Percentiles rank a stretch among this genome's conserved stretches.
These are phyloP conservation scores for Lasiodiplodia gonubiensis DNA, from an alignment of 2,329 filamentous ascomycete genomes.

Conservation along the genomic window DNA sequence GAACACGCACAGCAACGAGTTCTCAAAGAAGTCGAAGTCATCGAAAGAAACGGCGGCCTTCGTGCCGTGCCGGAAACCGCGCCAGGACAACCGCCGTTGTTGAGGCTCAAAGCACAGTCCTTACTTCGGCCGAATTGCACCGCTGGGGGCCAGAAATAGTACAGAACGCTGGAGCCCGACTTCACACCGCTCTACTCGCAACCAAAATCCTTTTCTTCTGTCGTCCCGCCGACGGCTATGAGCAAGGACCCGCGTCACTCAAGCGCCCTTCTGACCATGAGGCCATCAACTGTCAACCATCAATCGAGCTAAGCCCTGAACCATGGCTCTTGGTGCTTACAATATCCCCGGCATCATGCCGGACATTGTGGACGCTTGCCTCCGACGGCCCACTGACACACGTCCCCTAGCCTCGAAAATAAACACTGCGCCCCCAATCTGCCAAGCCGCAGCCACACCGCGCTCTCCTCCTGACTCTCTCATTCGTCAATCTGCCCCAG, in stretches of 20 bases:
- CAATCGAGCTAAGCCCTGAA: background rate
- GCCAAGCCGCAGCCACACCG: slow-evolving; percentile 7
- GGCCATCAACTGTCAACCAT: background rate
- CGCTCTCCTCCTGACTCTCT: background rate
- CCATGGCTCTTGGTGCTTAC: background rate
- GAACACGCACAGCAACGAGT: background rate
- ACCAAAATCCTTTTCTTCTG: background rate
- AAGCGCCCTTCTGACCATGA: background rate
- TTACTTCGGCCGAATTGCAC: background rate
- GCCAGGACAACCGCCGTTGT: background rate
- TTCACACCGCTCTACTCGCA: background rate
- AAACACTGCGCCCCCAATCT: slow-evolving; percentile 5
- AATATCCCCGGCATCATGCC: background rate
- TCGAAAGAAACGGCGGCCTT: background rate
- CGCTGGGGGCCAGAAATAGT: background rate
- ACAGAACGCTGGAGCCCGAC: too few species aligned
- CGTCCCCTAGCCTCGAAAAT: background rate
- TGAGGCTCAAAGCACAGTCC: slow-evolving; percentile 2
- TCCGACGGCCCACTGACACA: background rate
- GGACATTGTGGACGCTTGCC: background rate
- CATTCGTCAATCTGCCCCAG: background rate
- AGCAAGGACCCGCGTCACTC: background rate
- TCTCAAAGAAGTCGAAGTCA: background rate
- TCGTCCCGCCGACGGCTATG: background rate
- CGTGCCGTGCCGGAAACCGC: background rate